A percentile compares a stretch with the other conserved stretches of the same genome.
Evolutionary conservation across 2,329 filamentous ascomycete species (phyloP).

Genomic region (Aspergillus tubingensis): DNA sequence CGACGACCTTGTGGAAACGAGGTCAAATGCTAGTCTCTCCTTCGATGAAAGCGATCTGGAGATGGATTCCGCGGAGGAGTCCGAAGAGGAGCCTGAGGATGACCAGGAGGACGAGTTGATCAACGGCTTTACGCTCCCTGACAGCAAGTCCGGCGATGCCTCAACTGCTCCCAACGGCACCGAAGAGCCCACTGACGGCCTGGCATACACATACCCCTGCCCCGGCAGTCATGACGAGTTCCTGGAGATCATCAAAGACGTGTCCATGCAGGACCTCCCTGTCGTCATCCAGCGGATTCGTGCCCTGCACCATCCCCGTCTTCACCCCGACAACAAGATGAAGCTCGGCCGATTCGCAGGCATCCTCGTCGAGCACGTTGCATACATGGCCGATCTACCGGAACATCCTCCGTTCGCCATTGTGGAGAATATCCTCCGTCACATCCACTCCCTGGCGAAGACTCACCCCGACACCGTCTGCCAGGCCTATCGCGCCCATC

Average conservation of each 20-base stretch:
- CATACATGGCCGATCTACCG: constrained; percentile 55
- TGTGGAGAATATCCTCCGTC: constrained; percentile 79
- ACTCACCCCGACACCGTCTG: constrained; percentile 78
- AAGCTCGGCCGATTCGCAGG: constrained; percentile 64
- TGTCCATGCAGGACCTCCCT: constrained; percentile 67
- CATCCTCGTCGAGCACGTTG: constrained; percentile 57
- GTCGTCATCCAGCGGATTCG: constrained; percentile 85
- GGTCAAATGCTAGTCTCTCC: constrained; percentile 57
- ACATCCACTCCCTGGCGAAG: constrained; percentile 90
- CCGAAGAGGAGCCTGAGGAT: constrained; percentile 55
- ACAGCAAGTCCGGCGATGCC: constrained; percentile 18
- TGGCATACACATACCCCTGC: constrained; percentile 85
- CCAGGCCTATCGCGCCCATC: constrained; percentile 72
- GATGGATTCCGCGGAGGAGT: constrained; percentile 59
- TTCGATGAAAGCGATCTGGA: constrained; percentile 53
- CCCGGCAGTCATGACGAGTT: constrained; percentile 77
- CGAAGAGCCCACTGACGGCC: constrained; percentile 48
- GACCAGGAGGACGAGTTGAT: constrained; percentile 70
- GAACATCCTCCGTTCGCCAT: constrained; percentile 63
- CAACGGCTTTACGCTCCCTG: constrained; percentile 60
- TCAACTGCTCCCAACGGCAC: constrained; percentile 44
- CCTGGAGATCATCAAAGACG: constrained; percentile 61
- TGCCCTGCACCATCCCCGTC: constrained; percentile 86
- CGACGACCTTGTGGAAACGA: constrained; percentile 81
- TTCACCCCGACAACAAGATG: constrained; percentile 80